Percentiles rank a stretch among this genome's conserved stretches.
Evolutionary conservation across 2,329 filamentous ascomycete genomes (phyloP).

Genomic region (Aspergillus sergii): DNA sequence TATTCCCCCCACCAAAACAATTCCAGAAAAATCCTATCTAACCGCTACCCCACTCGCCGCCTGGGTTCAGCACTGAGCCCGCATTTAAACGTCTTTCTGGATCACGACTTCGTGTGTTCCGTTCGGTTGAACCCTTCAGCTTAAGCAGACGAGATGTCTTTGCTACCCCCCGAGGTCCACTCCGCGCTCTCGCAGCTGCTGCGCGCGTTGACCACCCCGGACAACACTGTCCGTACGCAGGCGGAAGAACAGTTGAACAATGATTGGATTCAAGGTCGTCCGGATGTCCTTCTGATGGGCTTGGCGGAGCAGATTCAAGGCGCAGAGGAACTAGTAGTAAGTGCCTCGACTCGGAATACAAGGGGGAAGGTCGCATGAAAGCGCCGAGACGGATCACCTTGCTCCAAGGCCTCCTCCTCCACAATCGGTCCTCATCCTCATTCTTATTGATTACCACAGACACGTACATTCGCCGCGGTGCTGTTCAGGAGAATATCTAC

Average conservation of each 20-base stretch:
- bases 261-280: slow-evolving; percentile 81
- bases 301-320: slow-evolving; percentile 87
- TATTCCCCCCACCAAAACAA: slow-evolving; percentile 26
- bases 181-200: slow-evolving; percentile 83
- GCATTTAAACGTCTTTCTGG: slow-evolving; percentile 11
- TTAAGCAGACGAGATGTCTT: slow-evolving; percentile 66
- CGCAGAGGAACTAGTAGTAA: slow-evolving; percentile 72
- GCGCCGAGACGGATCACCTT: not conserved
- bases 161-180: slow-evolving; percentile 82
- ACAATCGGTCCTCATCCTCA: not conserved
- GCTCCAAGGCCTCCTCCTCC: not conserved
- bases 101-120: slow-evolving; percentile 23
- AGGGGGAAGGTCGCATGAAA: not conserved
- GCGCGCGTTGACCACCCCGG: slow-evolving; percentile 82
- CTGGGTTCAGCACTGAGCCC: slow-evolving; percentile 19
- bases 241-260: slow-evolving; percentile 89
- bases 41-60: slow-evolving; percentile 17
- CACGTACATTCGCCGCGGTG: slow-evolving; percentile 87
- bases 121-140: slow-evolving; percentile 6
- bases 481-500: slow-evolving; percentile 93
- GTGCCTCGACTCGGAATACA: slow-evolving; percentile 29
- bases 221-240: slow-evolving; percentile 81
- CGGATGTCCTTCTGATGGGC: slow-evolving; percentile 90
- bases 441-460: slow-evolving; percentile 54
- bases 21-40: slow-evolving; percentile 20